Conservation (phyloP, 495 filamentous ascomycete species). For the Mycothermus thermophilus region DNA sequence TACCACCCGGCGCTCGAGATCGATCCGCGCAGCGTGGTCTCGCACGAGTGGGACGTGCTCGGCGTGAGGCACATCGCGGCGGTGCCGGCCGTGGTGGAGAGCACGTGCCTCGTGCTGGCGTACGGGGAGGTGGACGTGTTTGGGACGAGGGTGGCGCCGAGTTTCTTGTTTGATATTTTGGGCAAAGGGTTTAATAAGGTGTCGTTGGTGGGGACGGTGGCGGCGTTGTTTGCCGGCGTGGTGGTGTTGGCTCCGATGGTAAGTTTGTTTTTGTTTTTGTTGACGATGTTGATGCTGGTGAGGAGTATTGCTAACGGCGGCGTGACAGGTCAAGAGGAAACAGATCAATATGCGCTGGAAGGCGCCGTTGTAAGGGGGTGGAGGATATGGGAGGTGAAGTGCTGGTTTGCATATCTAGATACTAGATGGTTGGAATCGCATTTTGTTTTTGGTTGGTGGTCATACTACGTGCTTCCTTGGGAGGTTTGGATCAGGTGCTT, state of each 20-base stretch:
- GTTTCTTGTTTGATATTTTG: constrained; percentile 77
- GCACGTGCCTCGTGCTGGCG: constrained; percentile 80
- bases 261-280: constrained; percentile 21
- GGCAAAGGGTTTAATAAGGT: constrained; percentile 87
- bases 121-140: constrained; percentile 74
- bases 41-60: constrained; percentile 69
- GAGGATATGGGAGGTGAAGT: not conserved
- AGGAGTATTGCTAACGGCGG: constrained; percentile 1
- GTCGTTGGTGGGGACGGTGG: constrained; percentile 68
- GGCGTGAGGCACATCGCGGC: constrained; percentile 62
- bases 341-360: constrained; percentile 17
- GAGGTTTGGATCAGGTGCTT: not conserved
- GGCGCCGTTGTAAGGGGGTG: constrained; percentile 12
- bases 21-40: constrained; percentile 66
- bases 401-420: not conserved
- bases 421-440: too few relatives aligned
- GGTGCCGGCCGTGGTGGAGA: constrained; percentile 70
- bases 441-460: too few relatives aligned
- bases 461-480: not conserved
- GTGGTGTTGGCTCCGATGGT: constrained; percentile 74
- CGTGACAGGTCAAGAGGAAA: constrained; percentile 14
- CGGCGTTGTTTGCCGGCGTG: constrained; percentile 61
- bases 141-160: constrained; percentile 71
- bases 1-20: constrained; percentile 70
- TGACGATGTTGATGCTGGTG: not conserved